phyloP scores from a whole-genome alignment of 1,139 yeast genomes.

The Chernovozyma sophiae-reginae region DNA sequence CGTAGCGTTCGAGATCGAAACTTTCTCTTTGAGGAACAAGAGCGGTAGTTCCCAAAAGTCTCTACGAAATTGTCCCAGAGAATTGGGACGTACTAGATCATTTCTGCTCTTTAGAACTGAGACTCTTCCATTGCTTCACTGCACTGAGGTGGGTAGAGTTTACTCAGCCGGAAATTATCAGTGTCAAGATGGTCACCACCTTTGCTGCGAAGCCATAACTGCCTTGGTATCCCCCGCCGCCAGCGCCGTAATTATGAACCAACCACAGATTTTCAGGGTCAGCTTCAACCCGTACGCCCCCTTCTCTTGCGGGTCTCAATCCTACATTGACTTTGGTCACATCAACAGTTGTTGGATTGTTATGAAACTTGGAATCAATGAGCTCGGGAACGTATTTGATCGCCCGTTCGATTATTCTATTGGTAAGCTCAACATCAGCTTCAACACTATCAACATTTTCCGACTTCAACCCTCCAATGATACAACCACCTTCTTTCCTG shows the following conservation, averaged over 20 bases:
- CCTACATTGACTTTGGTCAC: constrained; percentile 42
- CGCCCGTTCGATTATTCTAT: constrained; percentile 39
- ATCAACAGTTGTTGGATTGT: constrained; percentile 34
- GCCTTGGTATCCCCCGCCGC: constrained; percentile 53
- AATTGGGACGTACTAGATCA: too few species aligned
- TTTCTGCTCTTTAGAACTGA: too few species aligned
- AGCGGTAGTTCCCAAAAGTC: too few species aligned
- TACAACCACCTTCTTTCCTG: constrained; percentile 52
- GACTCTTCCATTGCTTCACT: too few species aligned
- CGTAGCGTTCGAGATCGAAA: too few species aligned
- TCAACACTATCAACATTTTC: constrained; percentile 17
- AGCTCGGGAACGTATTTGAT: constrained; percentile 40
- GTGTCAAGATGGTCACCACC: constrained; percentile 23
- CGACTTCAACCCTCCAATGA: constrained; percentile 48
- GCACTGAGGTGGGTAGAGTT: too few species aligned
- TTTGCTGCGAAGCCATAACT: constrained; percentile 36
- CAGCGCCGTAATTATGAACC: constrained; percentile 50
- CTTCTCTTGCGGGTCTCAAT: constrained; percentile 44
- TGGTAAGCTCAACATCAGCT: constrained; percentile 33
- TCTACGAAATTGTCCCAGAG: too few species aligned
- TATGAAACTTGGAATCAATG: constrained; percentile 25
- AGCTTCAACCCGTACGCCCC: constrained; percentile 42
- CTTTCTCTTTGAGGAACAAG: too few species aligned
- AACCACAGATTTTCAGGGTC: constrained; percentile 30
- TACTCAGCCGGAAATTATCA: too few species aligned